Percentiles rank a stretch among this genome's conserved stretches.
Conservation (phyloP, 108 stramenopile genomes). For the Cyclotella distinguenda region DNA sequence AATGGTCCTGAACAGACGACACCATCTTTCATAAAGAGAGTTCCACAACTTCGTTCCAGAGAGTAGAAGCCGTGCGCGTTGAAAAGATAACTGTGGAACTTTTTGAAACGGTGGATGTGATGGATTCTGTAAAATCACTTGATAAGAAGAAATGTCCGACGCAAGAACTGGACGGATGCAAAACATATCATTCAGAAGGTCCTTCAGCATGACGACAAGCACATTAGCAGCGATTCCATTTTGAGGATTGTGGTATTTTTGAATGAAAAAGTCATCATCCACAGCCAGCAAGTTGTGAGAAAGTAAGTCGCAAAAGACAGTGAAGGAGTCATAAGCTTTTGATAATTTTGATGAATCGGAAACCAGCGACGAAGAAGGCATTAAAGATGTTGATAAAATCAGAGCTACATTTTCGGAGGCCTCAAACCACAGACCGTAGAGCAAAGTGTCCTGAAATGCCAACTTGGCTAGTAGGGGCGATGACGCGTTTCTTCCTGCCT, state of each 20-base stretch:
- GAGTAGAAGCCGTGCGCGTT: slow-evolving; percentile 56
- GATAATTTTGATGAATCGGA: not conserved
- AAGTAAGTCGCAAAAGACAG: slow-evolving; percentile 78
- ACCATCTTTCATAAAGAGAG: slow-evolving; percentile 83
- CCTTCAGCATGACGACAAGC: slow-evolving; percentile 44
- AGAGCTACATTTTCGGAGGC: slow-evolving; percentile 8
- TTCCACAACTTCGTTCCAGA: slow-evolving; percentile 87
- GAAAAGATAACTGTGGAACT: slow-evolving; percentile 11
- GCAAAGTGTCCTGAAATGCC: slow-evolving; percentile 42
- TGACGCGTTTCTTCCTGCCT: slow-evolving; percentile 42
- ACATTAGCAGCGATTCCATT: slow-evolving; percentile 7
- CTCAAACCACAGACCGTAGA: slow-evolving; percentile 24
- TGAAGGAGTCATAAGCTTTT: slow-evolving; percentile 29
- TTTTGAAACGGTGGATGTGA: not conserved
- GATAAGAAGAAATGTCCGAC: slow-evolving; percentile 35
- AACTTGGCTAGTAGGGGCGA: slow-evolving; percentile 63
- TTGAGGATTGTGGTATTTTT: slow-evolving; percentile 21
- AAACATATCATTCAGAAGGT: slow-evolving; percentile 61
- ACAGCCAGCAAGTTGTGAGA: slow-evolving; percentile 71
- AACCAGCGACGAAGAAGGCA: slow-evolving; percentile 1
- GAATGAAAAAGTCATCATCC: slow-evolving; percentile 77
- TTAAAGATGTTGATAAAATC: slow-evolving; percentile 2
- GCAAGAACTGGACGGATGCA: slow-evolving; percentile 71
- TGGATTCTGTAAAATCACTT: not conserved
- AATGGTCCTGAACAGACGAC: slow-evolving; percentile 54